Evolutionary conservation across 1,284 basidiomycete genomes (phyloP).

Genomic region (Moesziomyces antarcticus): DNA sequence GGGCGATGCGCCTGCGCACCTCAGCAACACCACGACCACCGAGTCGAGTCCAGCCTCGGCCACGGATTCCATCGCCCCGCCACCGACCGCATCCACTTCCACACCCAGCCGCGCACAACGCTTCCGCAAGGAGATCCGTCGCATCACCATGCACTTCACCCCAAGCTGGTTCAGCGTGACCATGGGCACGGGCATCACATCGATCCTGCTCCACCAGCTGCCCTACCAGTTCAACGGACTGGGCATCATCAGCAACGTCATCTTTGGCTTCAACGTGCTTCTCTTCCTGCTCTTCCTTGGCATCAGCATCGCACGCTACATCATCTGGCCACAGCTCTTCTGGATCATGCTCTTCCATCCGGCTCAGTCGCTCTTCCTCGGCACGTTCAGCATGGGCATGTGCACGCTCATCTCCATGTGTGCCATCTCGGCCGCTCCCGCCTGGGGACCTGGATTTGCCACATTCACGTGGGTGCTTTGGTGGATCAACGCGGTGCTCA

Average conservation of each 20-base stretch:
- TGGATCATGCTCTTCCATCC: slow-evolving; percentile 74
- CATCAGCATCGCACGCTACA: slow-evolving; percentile 71
- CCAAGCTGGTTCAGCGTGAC: slow-evolving; percentile 57
- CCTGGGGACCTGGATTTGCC: slow-evolving; percentile 73
- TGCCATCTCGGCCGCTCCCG: slow-evolving; percentile 68
- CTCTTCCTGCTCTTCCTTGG: slow-evolving; percentile 75
- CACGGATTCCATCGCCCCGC: slow-evolving; percentile 2
- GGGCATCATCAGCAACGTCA: slow-evolving; percentile 68
- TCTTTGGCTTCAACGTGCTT: slow-evolving; percentile 77
- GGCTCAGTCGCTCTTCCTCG: slow-evolving; percentile 76
- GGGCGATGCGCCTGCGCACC: slow-evolving; percentile 1
- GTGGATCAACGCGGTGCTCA: slow-evolving; percentile 77
- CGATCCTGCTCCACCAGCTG: slow-evolving; percentile 70
- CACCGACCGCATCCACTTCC: background rate
- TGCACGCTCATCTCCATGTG: slow-evolving; percentile 75
- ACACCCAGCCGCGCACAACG: slow-evolving; percentile 11
- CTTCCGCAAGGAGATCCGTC: slow-evolving; percentile 22
- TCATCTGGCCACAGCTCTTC: slow-evolving; percentile 74
- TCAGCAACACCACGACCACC: slow-evolving; percentile 8
- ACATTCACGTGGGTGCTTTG: slow-evolving; percentile 77
- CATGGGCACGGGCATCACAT: slow-evolving; percentile 71
- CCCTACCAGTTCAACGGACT: slow-evolving; percentile 70
- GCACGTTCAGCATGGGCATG: slow-evolving; percentile 78
- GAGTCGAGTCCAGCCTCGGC: background rate
- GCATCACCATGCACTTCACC: slow-evolving; percentile 50